Base-by-base conservation (phyloP, 2,329 filamentous ascomycete species). In the Plectosphaerella sp. region DNA sequence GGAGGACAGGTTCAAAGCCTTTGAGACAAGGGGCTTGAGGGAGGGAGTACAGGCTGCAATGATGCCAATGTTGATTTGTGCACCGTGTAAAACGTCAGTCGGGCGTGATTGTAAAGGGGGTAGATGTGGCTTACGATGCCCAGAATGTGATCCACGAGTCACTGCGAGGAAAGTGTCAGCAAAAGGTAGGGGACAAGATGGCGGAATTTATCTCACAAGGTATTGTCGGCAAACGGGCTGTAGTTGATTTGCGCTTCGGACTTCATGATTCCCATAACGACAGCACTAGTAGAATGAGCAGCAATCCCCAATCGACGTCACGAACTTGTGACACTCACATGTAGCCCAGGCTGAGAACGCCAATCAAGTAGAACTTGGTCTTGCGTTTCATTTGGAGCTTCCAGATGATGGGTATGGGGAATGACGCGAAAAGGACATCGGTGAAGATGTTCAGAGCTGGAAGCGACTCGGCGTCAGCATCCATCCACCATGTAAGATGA, bases 21-120 rank as follows among this genome's bases (percentile, higher is more conserved):
- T 57, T 53, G 58, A 54, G 18, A 72, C 62, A 6, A 72, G 60
- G 1, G 70, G 69, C 45, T 69, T 70, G 20, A 74, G 59, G 2
- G 68, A 64, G 7, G 72, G 69, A 9, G 72, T 63, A 39, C 69
- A 72, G 39, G 66, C 67, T 2, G 71, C 70, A 20, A 72, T 63
- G 39, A 73, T 71, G 11, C 69, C 69, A 11, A 72, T 57, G 47
- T 69, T 69, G 48, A 72, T 61, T 57, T 75, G 70, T 49, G 73
- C 61, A 18, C 71, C 74, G 22, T 33, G 28, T 33, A 3, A 33
- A 56, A 50, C 7, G 46, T 33, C 28, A 33, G 28, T 33, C 8
- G 28, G 28, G 28, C 28, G 11, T 33, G 28, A 33, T 33, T 33
- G 28, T 7, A 22, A 12, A 33, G 28, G 28, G 11, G 28, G 28